Conservation (phyloP, 352 stramenopile genomes). For the Phytophthora sojae region DNA sequence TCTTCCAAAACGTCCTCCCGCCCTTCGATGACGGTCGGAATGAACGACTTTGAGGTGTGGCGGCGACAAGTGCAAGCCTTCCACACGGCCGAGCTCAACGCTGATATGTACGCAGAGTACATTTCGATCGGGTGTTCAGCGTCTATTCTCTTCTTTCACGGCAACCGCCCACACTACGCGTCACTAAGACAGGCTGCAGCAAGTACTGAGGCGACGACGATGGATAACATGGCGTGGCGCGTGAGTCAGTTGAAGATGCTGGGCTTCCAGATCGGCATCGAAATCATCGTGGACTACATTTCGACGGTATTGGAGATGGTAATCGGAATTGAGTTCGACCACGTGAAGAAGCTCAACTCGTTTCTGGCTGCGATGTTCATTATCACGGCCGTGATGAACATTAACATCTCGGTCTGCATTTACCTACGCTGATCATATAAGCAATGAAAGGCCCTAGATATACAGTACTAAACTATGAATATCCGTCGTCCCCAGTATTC, state of each 20-base stretch:
- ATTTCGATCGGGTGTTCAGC: constrained; percentile 38
- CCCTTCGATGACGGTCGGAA: background rate
- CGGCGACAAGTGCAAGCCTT: constrained; percentile 16
- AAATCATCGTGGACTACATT: constrained; percentile 22
- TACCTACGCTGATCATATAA: constrained; percentile 22
- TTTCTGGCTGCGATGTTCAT: constrained; percentile 24
- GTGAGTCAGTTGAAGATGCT: constrained; percentile 3
- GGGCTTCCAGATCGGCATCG: constrained; percentile 7
- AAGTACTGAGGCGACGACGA: background rate
- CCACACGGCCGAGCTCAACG: constrained; percentile 18
- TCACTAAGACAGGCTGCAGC: constrained; percentile 4
- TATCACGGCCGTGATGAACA: constrained; percentile 30
- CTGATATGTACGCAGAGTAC: constrained; percentile 45
- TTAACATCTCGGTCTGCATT: constrained; percentile 26
- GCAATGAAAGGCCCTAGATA: no score
- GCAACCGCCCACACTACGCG: constrained; percentile 30
- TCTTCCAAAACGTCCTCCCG: background rate
- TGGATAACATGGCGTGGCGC: background rate
- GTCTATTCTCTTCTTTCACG: constrained; percentile 32
- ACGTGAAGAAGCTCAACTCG: constrained; percentile 10
- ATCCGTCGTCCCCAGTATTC: no score
- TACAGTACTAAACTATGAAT: no score
- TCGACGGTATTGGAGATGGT: constrained; percentile 23
- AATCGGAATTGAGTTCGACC: constrained; percentile 17
- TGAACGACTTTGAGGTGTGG: constrained; percentile 13